Evolutionary conservation across 345 rosid genomes (phyloP).

Genomic region (Angophora floribunda): DNA sequence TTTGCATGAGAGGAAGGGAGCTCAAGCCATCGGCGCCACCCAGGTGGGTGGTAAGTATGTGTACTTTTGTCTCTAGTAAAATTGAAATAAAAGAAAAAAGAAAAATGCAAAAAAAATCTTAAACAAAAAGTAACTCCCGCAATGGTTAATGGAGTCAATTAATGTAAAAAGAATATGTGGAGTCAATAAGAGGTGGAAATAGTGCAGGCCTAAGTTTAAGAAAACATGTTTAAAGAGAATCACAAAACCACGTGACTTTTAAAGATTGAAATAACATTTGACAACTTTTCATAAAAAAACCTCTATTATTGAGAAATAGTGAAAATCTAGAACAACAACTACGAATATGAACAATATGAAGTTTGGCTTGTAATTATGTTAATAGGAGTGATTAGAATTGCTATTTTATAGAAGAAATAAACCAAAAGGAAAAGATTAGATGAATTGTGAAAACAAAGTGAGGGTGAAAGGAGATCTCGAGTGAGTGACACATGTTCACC

Average conservation of each 20-base stretch:
- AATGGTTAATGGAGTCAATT: neutral
- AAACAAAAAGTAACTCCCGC: rapidly evolving
- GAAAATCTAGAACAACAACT: neutral
- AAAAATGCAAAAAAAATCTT: neutral
- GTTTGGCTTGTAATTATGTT: rapidly evolving
- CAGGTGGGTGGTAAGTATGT: too few species aligned
- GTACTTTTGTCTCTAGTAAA: neutral
- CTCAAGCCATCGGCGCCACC: too few species aligned
- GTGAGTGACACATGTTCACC: neutral
- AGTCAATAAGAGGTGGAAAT: neutral
- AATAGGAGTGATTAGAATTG: neutral
- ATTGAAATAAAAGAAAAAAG: too few species aligned
- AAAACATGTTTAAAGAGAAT: neutral
- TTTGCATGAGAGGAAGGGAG: too few species aligned
- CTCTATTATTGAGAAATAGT: neutral
- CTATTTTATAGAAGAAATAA: neutral
- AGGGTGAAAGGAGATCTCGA: neutral
- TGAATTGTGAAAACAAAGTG: neutral
- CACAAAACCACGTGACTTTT: neutral
- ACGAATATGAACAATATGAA: neutral
- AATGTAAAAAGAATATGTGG: rapidly evolving
- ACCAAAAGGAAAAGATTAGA: neutral
- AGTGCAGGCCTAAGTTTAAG: rapidly evolving
- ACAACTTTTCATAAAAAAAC: neutral
- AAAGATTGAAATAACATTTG: neutral